Conservation (phyloP, 495 filamentous ascomycete genomes). For the Penicillium salamii region DNA sequence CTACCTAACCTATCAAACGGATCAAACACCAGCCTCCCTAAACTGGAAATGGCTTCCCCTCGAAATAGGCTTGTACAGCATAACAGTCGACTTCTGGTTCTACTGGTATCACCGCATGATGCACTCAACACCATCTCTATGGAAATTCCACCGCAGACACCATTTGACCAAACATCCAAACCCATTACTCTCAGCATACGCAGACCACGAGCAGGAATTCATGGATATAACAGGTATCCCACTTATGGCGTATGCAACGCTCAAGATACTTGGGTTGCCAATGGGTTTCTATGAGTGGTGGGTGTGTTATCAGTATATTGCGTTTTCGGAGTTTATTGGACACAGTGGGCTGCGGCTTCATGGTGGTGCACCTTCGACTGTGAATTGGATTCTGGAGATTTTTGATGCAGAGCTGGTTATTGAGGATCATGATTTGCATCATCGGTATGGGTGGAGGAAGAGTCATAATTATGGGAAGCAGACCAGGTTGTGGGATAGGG, state of each 20-base stretch:
- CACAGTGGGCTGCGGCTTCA: constrained; percentile 28
- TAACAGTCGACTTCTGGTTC: constrained; percentile 30
- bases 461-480: constrained; percentile 32
- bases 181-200: constrained; percentile 26
- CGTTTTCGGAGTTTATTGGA: constrained; percentile 27
- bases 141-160: constrained; percentile 29
- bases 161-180: constrained; percentile 31
- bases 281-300: constrained; percentile 33
- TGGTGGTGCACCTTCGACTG: constrained; percentile 20
- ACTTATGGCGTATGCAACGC: constrained; percentile 21
- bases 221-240: constrained; percentile 29
- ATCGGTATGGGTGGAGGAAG: constrained; percentile 30
- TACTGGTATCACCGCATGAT: constrained; percentile 31
- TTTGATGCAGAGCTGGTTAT: constrained; percentile 28
- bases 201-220: constrained; percentile 29
- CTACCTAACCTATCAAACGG: constrained; percentile 30
- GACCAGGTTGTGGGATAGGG: constrained; percentile 27
- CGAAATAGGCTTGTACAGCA: constrained; percentile 26
- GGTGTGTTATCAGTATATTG: constrained; percentile 30
- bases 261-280: constrained; percentile 21
- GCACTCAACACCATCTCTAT: constrained; percentile 19
- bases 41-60: constrained; percentile 24
- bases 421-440: constrained; percentile 32
- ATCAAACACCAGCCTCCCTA: constrained; percentile 25
- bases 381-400: constrained; percentile 25